Conservation (phyloP, 2,329 filamentous ascomycete species). For the Helotiales sp. region DNA sequence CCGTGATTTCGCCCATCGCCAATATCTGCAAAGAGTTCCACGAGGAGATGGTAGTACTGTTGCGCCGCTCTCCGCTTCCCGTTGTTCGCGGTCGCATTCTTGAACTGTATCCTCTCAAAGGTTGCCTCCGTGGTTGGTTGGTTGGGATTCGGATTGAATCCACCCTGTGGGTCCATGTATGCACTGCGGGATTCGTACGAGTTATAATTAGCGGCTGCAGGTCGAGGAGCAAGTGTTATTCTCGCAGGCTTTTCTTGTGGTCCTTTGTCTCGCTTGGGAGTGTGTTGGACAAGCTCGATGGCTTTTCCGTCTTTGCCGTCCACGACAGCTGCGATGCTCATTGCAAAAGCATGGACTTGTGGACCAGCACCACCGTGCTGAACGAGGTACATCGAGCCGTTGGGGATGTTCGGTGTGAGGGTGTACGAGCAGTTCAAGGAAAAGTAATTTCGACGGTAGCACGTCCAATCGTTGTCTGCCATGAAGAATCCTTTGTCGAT, state of each 20-base stretch:
- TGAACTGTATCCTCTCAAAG: conserved; percentile 76
- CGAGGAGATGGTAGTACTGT: conserved; percentile 71
- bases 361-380: conserved; percentile 24
- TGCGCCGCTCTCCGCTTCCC: conserved; percentile 71
- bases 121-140: conserved; percentile 34
- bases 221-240: conserved; percentile 38
- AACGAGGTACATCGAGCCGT: conserved; percentile 42
- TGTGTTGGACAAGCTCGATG: conserved; percentile 74
- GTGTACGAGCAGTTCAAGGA: conserved; percentile 64
- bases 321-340: conserved; percentile 67
- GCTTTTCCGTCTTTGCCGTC: conserved; percentile 61
- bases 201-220: conserved; percentile 26
- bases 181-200: conserved; percentile 21
- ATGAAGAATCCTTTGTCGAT: conserved; percentile 73
- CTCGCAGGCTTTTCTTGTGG: conserved; percentile 62
- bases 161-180: conserved; percentile 17
- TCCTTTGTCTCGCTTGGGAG: conserved; percentile 71
- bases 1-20: conserved; percentile 35
- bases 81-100: conserved; percentile 74
- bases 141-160: conserved; percentile 28
- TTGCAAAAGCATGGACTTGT: conserved; percentile 58
- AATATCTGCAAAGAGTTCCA: conserved; percentile 64
- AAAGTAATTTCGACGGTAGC: conserved; percentile 74
- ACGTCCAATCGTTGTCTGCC: conserved; percentile 68
- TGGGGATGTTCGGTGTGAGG: conserved; percentile 47